A percentile compares a stretch with the other conserved stretches of the same genome.
phyloP scores from a whole-genome alignment of 495 filamentous ascomycete species.

The Tuber calosporum region DNA sequence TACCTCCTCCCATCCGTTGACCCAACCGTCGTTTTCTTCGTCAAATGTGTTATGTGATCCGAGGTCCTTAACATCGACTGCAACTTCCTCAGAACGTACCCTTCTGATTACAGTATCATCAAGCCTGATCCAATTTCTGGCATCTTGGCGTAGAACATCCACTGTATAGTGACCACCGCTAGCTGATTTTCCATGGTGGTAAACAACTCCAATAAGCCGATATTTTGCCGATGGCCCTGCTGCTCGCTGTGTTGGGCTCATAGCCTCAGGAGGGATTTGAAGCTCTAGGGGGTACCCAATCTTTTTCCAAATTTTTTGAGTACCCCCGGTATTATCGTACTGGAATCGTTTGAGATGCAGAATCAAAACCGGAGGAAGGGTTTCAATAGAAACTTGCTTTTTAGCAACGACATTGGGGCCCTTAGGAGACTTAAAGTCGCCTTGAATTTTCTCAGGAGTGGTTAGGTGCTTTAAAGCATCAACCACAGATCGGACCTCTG shows the following conservation, averaged over 20 bases:
- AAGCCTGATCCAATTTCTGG: constrained; percentile 86
- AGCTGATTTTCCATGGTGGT: constrained; percentile 94
- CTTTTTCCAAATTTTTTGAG: constrained; percentile 98
- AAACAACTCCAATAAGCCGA: constrained; percentile 81
- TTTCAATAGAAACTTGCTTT: constrained; percentile 94
- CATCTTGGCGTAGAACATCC: constrained; percentile 88
- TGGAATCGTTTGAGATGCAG: constrained; percentile 96
- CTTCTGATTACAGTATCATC: constrained; percentile 89
- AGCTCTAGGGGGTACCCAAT: constrained; percentile 90
- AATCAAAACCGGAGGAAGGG: constrained; percentile 82
- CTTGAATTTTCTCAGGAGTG: constrained; percentile 71
- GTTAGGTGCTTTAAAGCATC: constrained; percentile 85
- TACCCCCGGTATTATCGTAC: constrained; percentile 81
- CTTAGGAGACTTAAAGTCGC: constrained; percentile 75
- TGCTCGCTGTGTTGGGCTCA: constrained; percentile 66
- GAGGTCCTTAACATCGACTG: constrained; percentile 65
- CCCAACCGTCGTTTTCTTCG: constrained; percentile 59
- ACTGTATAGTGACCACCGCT: constrained; percentile 95
- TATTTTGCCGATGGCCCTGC: constrained; percentile 68
- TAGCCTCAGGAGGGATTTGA: constrained; percentile 88
- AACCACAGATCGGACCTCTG: constrained; percentile 77
- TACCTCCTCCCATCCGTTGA: constrained; percentile 80
- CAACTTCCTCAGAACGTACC: constrained; percentile 81
- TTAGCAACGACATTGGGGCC: constrained; percentile 69
- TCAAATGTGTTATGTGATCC: constrained; percentile 47